Percentiles rank a stretch among this genome's conserved stretches.
Evolutionary conservation across 2,329 filamentous ascomycete species (phyloP).

Genomic region (Stachybotrys chartarum): DNA sequence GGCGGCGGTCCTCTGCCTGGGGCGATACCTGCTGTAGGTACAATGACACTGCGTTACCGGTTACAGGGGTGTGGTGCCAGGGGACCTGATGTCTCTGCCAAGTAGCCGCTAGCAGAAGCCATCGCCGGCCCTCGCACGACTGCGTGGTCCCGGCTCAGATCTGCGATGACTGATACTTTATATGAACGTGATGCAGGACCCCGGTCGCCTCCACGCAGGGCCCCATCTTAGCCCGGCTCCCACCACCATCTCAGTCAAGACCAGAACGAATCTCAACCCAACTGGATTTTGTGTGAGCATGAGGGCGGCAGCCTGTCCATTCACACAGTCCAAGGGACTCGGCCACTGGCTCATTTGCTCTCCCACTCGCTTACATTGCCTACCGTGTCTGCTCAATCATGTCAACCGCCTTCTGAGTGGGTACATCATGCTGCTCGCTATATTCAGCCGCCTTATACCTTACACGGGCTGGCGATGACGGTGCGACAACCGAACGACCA

Average conservation of each 20-base stretch:
- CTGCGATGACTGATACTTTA: slow-evolving; percentile 16
- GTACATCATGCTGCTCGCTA: no score
- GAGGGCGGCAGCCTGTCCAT: slow-evolving; percentile 17
- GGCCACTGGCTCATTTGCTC: not conserved
- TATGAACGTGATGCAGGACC: slow-evolving; percentile 21
- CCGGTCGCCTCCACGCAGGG: slow-evolving; percentile 22
- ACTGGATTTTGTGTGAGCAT: slow-evolving; percentile 7
- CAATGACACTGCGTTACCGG: slow-evolving; percentile 19
- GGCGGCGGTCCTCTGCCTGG: slow-evolving; percentile 25
- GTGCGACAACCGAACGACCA: not conserved
- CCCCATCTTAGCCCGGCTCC: slow-evolving; percentile 20
- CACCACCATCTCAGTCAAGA: slow-evolving; percentile 25
- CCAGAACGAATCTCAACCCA: slow-evolving; percentile 28
- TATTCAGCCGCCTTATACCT: not conserved
- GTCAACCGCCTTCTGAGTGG: no score
- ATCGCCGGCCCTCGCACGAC: not conserved
- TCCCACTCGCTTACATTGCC: not conserved
- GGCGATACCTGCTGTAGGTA: slow-evolving; percentile 16
- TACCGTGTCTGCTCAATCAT: no score
- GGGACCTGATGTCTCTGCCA: slow-evolving; percentile 10
- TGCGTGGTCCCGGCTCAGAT: not conserved
- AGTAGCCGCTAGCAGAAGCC: slow-evolving; percentile 17
- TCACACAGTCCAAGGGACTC: no score
- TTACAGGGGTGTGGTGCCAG: slow-evolving; percentile 29
- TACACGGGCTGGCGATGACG: not conserved